Evolutionary conservation across 768 basidiomycete species (phyloP), one percentile per base, ranked within the genome.

Genomic region (Tricholoma flavovirens): DNA sequence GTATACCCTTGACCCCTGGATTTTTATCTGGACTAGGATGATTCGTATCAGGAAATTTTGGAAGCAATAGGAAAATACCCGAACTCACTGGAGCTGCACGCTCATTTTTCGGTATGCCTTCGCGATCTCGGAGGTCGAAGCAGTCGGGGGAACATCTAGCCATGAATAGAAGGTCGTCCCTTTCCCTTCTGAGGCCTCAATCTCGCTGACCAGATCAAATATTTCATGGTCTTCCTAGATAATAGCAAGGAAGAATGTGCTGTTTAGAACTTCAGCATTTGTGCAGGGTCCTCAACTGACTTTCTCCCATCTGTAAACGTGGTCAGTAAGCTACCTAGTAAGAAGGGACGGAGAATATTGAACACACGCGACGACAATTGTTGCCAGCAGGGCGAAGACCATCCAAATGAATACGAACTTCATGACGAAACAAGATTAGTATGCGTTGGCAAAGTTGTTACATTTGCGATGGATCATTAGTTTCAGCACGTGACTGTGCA

Each of bases 141-240:
- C 95, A 0, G 85, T 83, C 4, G 84, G 71, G 2, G 90, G 75
- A 1, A 97, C 82, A 56, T 89, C 88, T 43, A 99, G 75, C 86
- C 89, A 96, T 10, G 92, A 91, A 75, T 99, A 99, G 74, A 98
- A 99, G 0, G 86, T 90, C n/a, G 88, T 92, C 30, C 88, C 92
- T 67, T 89, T 94, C 77, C 93, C 93, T 76, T 97, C 95, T 2
- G 90, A 75, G 3, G 74, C 75, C 70, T 95, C 87, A 19, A 98
- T 68, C 17, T 81, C 89, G 59, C 82, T 81, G 56, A 96, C 93
- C 12, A 97, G 79, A 72, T 97, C 95, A 66, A 98, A 98, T 35
- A 98, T 95, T 71, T 98, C 94, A 76, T 97, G 82, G 74, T 98
- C 94, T 73, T 95, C 89, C 88, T 93, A 59, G n/a, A 21, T 30